phyloP scores from a whole-genome alignment of 1,284 basidiomycete genomes.

The Ustilago esculenta region DNA sequence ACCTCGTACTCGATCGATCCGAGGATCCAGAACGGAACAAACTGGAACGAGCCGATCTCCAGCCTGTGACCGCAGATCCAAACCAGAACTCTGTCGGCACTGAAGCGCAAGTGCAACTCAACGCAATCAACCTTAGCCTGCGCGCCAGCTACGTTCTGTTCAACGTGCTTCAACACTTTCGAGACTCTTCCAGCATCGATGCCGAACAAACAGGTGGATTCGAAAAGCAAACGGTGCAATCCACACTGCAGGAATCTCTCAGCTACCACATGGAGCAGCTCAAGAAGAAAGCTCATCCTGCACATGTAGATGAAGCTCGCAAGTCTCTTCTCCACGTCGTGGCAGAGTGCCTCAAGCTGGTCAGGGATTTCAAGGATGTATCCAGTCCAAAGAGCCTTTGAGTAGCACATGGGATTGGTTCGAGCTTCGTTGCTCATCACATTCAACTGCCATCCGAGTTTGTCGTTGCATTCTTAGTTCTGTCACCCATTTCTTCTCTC shows the following conservation, averaged over 20 bases:
- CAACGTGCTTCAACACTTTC: constrained; percentile 22
- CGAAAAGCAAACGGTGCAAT: constrained; percentile 4
- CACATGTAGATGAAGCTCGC: constrained; percentile 28
- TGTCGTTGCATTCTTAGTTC: too few species aligned
- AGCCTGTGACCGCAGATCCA: background rate
- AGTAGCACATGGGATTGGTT: too few species aligned
- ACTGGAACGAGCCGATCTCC: constrained; percentile 28
- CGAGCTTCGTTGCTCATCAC: too few species aligned
- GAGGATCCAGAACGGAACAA: constrained; percentile 19
- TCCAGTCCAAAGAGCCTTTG: too few species aligned
- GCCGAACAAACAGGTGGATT: constrained; percentile 1
- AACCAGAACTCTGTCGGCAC: background rate
- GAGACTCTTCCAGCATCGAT: background rate
- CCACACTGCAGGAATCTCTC: constrained; percentile 16
- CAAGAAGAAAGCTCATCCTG: constrained; percentile 1
- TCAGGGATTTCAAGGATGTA: constrained; percentile 4
- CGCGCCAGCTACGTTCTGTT: constrained; percentile 36
- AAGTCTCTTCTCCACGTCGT: constrained; percentile 25
- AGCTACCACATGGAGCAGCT: constrained; percentile 18
- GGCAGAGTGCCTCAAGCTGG: constrained; percentile 31
- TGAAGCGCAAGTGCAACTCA: constrained; percentile 24
- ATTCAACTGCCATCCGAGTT: too few species aligned
- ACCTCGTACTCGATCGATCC: constrained; percentile 26
- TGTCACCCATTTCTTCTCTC: too few species aligned
- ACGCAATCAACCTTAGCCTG: constrained; percentile 25